phyloP scores from a whole-genome alignment of 352 stramenopile species.

The Phytopythium mirpurense region DNA sequence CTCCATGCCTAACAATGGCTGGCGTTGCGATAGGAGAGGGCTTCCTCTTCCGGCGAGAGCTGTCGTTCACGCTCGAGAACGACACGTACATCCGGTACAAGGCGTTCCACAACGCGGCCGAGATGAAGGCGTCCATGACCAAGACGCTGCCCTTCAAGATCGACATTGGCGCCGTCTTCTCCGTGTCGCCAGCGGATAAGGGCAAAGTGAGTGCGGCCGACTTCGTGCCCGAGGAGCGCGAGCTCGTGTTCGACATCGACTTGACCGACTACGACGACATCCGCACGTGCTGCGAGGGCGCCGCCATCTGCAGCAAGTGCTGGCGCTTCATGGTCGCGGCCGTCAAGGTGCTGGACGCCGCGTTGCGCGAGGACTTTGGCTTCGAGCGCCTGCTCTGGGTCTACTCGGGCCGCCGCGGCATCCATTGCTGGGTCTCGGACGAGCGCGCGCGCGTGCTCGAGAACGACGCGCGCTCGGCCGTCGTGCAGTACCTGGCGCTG shows the following conservation, averaged over 20 bases:
- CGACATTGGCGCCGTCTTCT: conserved; percentile 98
- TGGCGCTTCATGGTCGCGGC: conserved; percentile 98
- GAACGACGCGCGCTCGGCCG: conserved; percentile 95
- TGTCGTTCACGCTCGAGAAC: conserved; percentile 97
- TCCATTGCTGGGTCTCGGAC: conserved; percentile 99
- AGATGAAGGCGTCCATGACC: conserved; percentile 82
- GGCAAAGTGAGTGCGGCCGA: conserved; percentile 78
- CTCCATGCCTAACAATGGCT: background rate
- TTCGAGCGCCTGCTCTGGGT: conserved; percentile 98
- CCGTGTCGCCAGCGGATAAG: conserved; percentile 78
- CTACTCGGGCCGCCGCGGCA: conserved; percentile 97
- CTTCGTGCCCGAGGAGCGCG: conserved; percentile 92
- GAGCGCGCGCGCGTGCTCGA: conserved; percentile 88
- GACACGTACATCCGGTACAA: conserved; percentile 99
- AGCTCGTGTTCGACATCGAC: conserved; percentile 99
- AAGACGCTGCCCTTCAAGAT: conserved; percentile 98
- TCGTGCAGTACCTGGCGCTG: conserved; percentile 97
- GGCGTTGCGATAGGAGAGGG: conserved; percentile 35
- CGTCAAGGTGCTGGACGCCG: conserved; percentile 92
- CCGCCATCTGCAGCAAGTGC: conserved; percentile 91
- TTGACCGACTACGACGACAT: conserved; percentile 99
- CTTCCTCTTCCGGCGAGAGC: conserved; percentile 92
- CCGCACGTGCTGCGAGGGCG: conserved; percentile 92
- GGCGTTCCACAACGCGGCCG: conserved; percentile 84
- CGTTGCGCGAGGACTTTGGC: conserved; percentile 96